phyloP scores from a whole-genome alignment of 2,329 filamentous ascomycete genomes.

The Fusarium sp. region DNA sequence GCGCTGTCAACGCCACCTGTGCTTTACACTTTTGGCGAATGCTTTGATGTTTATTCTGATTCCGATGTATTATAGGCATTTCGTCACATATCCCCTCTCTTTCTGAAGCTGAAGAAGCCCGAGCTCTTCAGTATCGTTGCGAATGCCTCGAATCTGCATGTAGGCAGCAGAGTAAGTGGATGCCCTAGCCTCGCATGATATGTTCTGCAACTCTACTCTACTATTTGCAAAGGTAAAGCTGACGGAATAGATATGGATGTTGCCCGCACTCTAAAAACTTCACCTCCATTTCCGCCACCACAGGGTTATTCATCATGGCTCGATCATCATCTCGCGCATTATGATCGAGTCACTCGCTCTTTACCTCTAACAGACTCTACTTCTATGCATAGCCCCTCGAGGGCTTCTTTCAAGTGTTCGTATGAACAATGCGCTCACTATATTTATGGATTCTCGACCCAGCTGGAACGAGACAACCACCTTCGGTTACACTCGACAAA shows the following conservation, averaged over 20 bases:
- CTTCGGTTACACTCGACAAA: conserved; percentile 58
- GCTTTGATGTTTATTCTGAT: conserved; percentile 32
- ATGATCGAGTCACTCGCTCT: conserved; percentile 61
- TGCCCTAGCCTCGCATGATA: not conserved
- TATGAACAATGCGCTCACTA: conserved; percentile 68
- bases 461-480: conserved; percentile 65
- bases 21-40: conserved; percentile 15
- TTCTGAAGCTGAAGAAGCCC: conserved; percentile 68
- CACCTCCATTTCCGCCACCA: conserved; percentile 53
- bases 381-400: conserved; percentile 9
- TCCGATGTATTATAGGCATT: conserved; percentile 42
- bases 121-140: conserved; percentile 68
- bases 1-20: conserved; percentile 17
- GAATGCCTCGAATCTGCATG: conserved; percentile 68
- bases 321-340: conserved; percentile 62
- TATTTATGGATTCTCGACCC: conserved; percentile 67
- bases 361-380: conserved; percentile 42
- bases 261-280: conserved; percentile 48
- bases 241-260: conserved; percentile 50
- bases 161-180: conserved; percentile 53
- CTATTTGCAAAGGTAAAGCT: conserved; percentile 26
- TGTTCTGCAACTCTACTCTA: conserved; percentile 2
- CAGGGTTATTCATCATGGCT: conserved; percentile 65
- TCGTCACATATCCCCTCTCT: conserved; percentile 56
- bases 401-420: conserved; percentile 63